These are phyloP conservation scores for Xylaria sp. DNA, from an alignment of 2,329 filamentous ascomycete species.

Conservation along the genomic window DNA sequence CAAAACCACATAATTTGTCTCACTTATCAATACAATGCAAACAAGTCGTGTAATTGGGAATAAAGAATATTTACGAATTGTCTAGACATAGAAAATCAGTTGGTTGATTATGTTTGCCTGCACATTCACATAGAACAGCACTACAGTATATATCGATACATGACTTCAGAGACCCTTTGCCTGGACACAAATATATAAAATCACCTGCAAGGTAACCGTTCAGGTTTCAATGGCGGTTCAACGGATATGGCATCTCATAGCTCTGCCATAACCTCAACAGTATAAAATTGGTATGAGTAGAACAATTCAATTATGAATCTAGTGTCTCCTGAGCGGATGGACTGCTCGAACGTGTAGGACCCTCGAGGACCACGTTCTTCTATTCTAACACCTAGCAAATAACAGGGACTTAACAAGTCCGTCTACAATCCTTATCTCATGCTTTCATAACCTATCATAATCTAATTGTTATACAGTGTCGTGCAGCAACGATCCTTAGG, in stretches of 20 bases:
- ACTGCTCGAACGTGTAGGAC: neutral
- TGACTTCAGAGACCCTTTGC: neutral
- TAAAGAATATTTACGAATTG: too few species aligned
- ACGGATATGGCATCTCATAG: neutral
- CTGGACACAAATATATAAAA: neutral
- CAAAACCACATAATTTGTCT: neutral
- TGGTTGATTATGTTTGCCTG: too few species aligned
- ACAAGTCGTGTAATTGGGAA: too few species aligned
- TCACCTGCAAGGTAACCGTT: neutral
- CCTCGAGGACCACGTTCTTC: slow-evolving; percentile 9
- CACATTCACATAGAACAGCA: too few species aligned
- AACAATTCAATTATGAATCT: neutral
- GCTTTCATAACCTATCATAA: slow-evolving; percentile 15
- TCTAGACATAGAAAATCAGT: too few species aligned
- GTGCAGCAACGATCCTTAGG: neutral
- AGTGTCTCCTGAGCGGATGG: neutral
- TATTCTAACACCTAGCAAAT: slow-evolving; percentile 15
- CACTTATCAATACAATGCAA: neutral
- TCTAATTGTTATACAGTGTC: neutral
- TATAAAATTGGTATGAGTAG: neutral
- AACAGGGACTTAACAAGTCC: neutral
- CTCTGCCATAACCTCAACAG: too few species aligned
- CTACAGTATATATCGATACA: too few species aligned
- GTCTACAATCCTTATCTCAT: slow-evolving; percentile 4
- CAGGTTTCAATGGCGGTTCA: neutral